These are phyloP conservation scores for Teratosphaeria destructans DNA, from an alignment of 2,329 filamentous ascomycete species.

Conservation along the genomic window DNA sequence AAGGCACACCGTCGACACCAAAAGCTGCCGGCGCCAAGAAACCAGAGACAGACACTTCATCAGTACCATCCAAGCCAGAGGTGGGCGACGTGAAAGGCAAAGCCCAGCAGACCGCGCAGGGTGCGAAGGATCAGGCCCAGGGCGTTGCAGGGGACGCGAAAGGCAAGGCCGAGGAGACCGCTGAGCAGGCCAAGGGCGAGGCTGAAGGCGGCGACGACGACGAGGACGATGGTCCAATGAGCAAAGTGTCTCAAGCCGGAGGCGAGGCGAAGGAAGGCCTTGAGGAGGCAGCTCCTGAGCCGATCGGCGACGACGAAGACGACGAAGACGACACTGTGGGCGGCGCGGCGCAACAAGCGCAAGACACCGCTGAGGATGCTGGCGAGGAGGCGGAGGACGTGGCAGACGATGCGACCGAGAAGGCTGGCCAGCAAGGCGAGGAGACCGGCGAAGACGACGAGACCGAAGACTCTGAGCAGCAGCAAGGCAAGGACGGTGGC, in stretches of 20 bases:
- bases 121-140: constrained; percentile 13
- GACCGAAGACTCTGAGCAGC: constrained; percentile 4
- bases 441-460: constrained; percentile 21
- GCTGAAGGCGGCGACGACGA: constrained; percentile 27
- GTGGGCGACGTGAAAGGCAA: constrained; percentile 19
- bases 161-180: constrained; percentile 26
- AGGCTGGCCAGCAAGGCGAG: constrained; percentile 28
- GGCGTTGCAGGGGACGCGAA: constrained; percentile 20
- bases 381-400: constrained; percentile 24
- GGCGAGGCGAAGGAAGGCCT: constrained; percentile 35
- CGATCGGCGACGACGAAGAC: constrained; percentile 33
- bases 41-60: constrained; percentile 26
- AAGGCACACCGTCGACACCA: constrained; percentile 16
- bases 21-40: constrained; percentile 22
- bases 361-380: constrained; percentile 34
- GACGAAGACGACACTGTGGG: constrained; percentile 27
- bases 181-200: constrained; percentile 17
- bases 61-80: constrained; percentile 22
- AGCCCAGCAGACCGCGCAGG: constrained; percentile 21
- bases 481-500: constrained; percentile 24
- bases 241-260: constrained; percentile 38
- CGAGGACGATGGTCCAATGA: constrained; percentile 27
- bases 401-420: constrained; percentile 34
- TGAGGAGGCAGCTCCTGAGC: constrained; percentile 36
- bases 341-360: constrained; percentile 30